A percentile compares a stretch with the other conserved stretches of the same genome.
phyloP scores from a whole-genome alignment of 441 rosid species.

The Adansonia grandidieri region DNA sequence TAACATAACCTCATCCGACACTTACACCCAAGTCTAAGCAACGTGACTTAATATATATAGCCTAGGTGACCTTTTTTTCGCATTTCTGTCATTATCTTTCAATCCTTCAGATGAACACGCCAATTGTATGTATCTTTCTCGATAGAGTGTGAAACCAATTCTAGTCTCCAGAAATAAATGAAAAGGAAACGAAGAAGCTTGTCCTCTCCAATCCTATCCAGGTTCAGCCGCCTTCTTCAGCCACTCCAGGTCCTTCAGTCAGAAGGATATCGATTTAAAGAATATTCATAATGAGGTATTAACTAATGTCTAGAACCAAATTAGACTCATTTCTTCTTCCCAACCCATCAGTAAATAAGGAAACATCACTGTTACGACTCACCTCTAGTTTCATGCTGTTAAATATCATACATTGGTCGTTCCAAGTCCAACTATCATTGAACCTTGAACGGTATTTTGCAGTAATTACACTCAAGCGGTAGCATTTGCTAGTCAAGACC shows the following conservation, averaged over 20 bases:
- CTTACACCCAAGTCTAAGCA: not conserved
- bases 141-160: not conserved
- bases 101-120: constrained; percentile 4
- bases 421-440: too few relatives aligned
- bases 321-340: not conserved
- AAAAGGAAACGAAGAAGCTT: not conserved
- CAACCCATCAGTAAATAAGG: not conserved
- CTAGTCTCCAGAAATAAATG: not conserved
- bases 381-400: not conserved
- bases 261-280: not conserved
- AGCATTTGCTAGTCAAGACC: too few relatives aligned
- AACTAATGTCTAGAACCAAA: not conserved
- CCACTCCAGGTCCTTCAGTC: not conserved
- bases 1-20: not conserved
- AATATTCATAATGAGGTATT: not conserved
- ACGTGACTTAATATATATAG: not conserved
- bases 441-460: too few relatives aligned
- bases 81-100: not conserved
- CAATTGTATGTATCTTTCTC: not conserved
- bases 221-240: not conserved
- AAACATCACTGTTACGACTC: not conserved
- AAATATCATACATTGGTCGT: not conserved
- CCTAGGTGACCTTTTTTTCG: too few relatives aligned
- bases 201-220: not conserved
- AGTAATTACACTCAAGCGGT: too few relatives aligned